phyloP scores from a whole-genome alignment of 352 stramenopile genomes.

The Globisporangium rhizosaccharum region DNA sequence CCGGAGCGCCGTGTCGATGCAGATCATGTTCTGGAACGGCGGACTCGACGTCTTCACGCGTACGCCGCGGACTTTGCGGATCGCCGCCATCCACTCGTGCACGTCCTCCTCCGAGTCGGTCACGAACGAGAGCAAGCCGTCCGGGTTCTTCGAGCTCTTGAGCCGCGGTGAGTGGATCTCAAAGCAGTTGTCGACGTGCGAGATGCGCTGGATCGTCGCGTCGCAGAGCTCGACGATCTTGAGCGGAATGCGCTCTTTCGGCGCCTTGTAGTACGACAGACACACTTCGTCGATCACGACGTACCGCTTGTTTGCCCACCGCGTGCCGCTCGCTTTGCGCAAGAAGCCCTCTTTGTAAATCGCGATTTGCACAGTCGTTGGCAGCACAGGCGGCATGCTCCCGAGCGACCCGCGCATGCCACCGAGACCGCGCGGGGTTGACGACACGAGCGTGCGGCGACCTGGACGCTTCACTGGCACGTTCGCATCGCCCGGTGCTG shows the following conservation, averaged over 20 bases:
- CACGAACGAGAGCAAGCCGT: constrained; percentile 82
- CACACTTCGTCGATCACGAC: constrained; percentile 84
- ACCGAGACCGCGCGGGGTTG: constrained; percentile 28
- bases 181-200: constrained; percentile 81
- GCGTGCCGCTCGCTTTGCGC: constrained; percentile 76
- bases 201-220: constrained; percentile 74
- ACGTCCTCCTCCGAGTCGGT: constrained; percentile 79
- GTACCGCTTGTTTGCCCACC: constrained; percentile 82
- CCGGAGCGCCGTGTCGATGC: constrained; percentile 74
- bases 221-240: constrained; percentile 83
- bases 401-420: constrained; percentile 33
- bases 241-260: constrained; percentile 80
- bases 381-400: constrained; percentile 47
- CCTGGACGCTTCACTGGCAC: constrained; percentile 29
- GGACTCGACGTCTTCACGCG: constrained; percentile 63
- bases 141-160: constrained; percentile 78
- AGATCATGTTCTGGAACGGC: constrained; percentile 88
- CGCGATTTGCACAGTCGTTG: constrained; percentile 63
- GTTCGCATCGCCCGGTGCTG: constrained; percentile 44
- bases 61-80: constrained; percentile 79
- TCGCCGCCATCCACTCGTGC: constrained; percentile 85
- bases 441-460: constrained; percentile 65
- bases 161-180: constrained; percentile 80
- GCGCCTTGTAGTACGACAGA: constrained; percentile 82
- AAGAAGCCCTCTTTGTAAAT: constrained; percentile 83